Conservation (phyloP, 345 rosid genomes). For the Melaleuca quinquenervia region DNA sequence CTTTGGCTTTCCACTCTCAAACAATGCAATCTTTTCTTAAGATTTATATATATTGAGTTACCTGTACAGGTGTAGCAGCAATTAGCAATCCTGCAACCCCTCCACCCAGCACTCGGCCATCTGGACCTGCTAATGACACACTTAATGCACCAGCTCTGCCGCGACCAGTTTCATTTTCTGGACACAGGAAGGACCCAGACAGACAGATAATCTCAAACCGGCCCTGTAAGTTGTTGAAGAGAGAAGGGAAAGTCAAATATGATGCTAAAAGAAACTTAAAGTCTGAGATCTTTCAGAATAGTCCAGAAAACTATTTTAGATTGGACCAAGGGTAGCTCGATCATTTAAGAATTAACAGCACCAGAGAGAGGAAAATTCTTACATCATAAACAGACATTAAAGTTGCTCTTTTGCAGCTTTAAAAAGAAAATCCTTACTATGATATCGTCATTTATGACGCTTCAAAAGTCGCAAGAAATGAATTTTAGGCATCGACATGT, state of each 20-base stretch:
- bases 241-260: background rate
- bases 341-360: background rate
- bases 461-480: background rate
- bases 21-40: background rate
- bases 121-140: conserved; percentile 68
- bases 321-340: background rate
- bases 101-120: conserved; percentile 78
- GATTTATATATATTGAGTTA: conserved; percentile 3
- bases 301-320: background rate
- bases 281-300: background rate
- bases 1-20: background rate
- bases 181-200: conserved; percentile 55
- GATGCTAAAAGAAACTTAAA: background rate
- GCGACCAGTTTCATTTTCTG: conserved; percentile 36
- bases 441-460: background rate
- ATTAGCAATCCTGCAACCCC: conserved; percentile 56
- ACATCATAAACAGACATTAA: background rate
- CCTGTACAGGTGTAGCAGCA: conserved; percentile 91
- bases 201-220: conserved; percentile 72
- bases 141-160: conserved; percentile 44
- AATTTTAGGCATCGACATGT: background rate
- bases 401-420: background rate
- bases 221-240: conserved; percentile 42
- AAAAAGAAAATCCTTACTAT: background rate
- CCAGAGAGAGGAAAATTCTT: background rate